A percentile compares a stretch with the other conserved stretches of the same genome.
Conservation (phyloP, 2,329 filamentous ascomycete species). For the Penicillium sp. region DNA sequence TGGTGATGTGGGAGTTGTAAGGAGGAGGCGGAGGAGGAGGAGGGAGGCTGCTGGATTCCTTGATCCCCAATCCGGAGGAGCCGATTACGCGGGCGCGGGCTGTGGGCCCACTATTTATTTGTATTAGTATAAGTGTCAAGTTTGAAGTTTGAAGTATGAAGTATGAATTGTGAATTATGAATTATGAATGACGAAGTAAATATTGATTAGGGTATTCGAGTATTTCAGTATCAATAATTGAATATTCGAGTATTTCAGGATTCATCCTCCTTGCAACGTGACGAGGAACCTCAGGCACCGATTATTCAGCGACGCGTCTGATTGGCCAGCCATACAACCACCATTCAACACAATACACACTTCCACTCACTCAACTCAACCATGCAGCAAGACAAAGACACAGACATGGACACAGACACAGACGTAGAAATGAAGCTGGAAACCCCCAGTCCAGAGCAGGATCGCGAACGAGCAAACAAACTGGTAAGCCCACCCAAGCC, state of each 20-base stretch:
- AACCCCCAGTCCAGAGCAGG: neutral
- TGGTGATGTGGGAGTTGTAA: conserved; percentile 4
- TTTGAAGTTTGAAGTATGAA: too few relatives aligned
- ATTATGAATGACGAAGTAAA: too few relatives aligned
- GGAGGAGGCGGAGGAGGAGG: conserved; percentile 14
- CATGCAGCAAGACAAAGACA: neutral
- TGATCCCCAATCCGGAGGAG: conserved; percentile 25
- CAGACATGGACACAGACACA: neutral
- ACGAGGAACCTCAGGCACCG: neutral
- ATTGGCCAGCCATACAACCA: neutral
- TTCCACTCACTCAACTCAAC: neutral
- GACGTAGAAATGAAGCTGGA: conserved; percentile 21
- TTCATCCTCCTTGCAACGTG: too few relatives aligned
- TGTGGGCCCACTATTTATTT: too few relatives aligned
- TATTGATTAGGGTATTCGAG: too few relatives aligned
- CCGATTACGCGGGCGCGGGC: conserved; percentile 27
- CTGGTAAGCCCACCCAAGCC: neutral
- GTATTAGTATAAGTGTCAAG: too few relatives aligned
- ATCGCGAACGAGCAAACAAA: neutral
- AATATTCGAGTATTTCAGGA: too few relatives aligned
- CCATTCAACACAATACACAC: neutral
- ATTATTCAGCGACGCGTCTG: neutral
- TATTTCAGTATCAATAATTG: too few relatives aligned
- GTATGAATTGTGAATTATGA: too few relatives aligned
- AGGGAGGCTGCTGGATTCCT: too few relatives aligned